phyloP scores from a whole-genome alignment of 202 grass and related monocot genomes.

The Zizania palustris region DNA sequence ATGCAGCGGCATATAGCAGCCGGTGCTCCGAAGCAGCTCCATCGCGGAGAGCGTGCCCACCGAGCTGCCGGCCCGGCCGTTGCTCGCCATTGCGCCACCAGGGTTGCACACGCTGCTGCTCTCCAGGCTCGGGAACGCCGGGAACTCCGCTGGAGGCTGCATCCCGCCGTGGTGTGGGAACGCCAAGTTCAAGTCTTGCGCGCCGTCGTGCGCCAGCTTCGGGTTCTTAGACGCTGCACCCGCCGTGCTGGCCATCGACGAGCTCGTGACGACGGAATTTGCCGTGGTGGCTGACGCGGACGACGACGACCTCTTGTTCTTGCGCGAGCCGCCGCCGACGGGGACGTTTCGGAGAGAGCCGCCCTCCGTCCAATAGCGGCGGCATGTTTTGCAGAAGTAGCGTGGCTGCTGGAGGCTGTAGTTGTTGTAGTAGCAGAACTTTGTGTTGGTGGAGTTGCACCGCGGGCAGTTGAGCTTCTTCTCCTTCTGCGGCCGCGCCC shows the following conservation, averaged over 20 bases:
- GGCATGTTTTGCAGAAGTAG: constrained; percentile 98
- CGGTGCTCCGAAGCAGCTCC: constrained; percentile 87
- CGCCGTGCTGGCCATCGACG: constrained; percentile 26
- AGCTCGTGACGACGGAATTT: constrained; percentile 27
- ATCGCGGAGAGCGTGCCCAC: constrained; percentile 77
- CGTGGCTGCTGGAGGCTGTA: constrained; percentile 96
- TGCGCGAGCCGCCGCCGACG: constrained; percentile 87
- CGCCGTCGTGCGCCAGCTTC: constrained; percentile 63
- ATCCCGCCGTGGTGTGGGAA: constrained; percentile 64
- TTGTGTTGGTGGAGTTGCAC: constrained; percentile 98
- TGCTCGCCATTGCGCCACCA: constrained; percentile 30
- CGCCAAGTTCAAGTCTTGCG: constrained; percentile 84
- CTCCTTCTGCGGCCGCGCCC: constrained; percentile 83
- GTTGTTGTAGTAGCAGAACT: constrained; percentile 99
- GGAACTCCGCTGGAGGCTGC: constrained; percentile 50
- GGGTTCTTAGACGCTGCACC: constrained; percentile 49
- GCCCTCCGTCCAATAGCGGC: constrained; percentile 94
- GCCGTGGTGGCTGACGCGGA: constrained; percentile 31
- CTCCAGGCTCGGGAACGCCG: constrained; percentile 73
- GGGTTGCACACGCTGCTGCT: constrained; percentile 62
- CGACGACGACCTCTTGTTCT: constrained; percentile 76
- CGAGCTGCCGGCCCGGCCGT: constrained; percentile 28
- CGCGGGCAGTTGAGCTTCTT: constrained; percentile 87
- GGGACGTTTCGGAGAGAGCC: constrained; percentile 90
- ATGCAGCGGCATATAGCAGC: constrained; percentile 60